phyloP scores from a whole-genome alignment of 345 rosid species.

The Rhizophora apiculata region DNA sequence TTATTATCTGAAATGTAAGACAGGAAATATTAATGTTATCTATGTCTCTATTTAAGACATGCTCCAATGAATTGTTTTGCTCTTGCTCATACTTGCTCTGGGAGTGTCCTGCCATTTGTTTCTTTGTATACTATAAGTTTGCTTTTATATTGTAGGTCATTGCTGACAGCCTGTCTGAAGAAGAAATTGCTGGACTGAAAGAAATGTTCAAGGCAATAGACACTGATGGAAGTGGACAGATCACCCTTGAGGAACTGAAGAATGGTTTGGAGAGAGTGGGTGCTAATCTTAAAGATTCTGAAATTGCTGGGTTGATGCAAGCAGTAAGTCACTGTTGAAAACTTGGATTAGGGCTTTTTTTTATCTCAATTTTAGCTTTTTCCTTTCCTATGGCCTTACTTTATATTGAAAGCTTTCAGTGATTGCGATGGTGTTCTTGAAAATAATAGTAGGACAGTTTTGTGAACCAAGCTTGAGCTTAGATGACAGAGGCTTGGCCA shows the following conservation, averaged over 20 bases:
- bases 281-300: slow-evolving; percentile 68
- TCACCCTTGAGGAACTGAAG: slow-evolving; percentile 84
- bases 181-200: slow-evolving; percentile 82
- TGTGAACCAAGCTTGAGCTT: neutral
- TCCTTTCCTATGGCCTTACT: neutral
- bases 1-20: too few relatives aligned
- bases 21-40: neutral
- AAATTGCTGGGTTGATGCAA: slow-evolving; percentile 69
- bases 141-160: slow-evolving; percentile 48
- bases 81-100: too few relatives aligned
- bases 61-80: neutral
- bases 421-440: neutral
- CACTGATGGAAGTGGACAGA: slow-evolving; percentile 76
- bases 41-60: neutral
- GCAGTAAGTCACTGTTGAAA: slow-evolving; percentile 47
- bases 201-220: slow-evolving; percentile 97
- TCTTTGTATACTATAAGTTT: too few relatives aligned
- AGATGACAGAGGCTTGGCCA: neutral
- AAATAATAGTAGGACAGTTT: neutral
- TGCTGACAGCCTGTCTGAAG: slow-evolving; percentile 90
- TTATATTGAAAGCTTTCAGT: neutral
- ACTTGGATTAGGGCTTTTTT: neutral
- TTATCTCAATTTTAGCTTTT: neutral
- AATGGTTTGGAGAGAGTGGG: slow-evolving; percentile 80
- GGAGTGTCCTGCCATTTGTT: too few relatives aligned